Evolutionary conservation across 805 yeast genomes (phyloP), one percentile per base, ranked within the genome.

Genomic region (Candida pseudoglaebosa): DNA sequence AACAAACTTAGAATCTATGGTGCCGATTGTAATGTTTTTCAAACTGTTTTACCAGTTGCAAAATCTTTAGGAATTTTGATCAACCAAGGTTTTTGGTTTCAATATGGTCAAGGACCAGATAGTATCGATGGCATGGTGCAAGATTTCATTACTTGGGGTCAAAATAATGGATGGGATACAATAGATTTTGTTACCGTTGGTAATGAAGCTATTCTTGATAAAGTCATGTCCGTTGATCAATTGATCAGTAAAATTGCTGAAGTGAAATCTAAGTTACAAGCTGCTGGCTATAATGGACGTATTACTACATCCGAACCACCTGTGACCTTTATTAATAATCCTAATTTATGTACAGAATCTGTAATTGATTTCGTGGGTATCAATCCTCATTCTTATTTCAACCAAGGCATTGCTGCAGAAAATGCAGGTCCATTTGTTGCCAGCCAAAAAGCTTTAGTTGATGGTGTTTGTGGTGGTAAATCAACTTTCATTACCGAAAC

Each of bases 231-330:
- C 5, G 86, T 75, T 16, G 48, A 62, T 17, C 84, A 82, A n/a
- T 73, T 90, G 48, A 67, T 81, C 22, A 32, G 61, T 35, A 87
- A 86, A 62, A 82, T 88, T 45, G 40, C 77, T 1, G 61, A 77
- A 9, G 93, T 87, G 37, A 84, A 80, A 59, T 26, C 70, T 9
- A 61, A 62, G 44, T 73, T 90, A 40, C 54, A 63, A 40, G 61
- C 56, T 36, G 90, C 87, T 19, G 97, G 97, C 28, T 90, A 80
- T 65, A 61, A 68, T 7, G 96, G 96, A 37, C 54, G 64, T 39
- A 71, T 89, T 33, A 82, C 95, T 16, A 89, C 95, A 14, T 78
- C 95, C 40, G 97, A 90, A 60, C 95, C 96, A 39, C 93, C 96
- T n/a, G 83, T 75, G 10, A 62, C 80, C 14, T 89, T 73, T 60